These are phyloP conservation scores for Paracoccidioides brasiliensis DNA, from an alignment of 2,329 filamentous ascomycete species.

Conservation along the genomic window DNA sequence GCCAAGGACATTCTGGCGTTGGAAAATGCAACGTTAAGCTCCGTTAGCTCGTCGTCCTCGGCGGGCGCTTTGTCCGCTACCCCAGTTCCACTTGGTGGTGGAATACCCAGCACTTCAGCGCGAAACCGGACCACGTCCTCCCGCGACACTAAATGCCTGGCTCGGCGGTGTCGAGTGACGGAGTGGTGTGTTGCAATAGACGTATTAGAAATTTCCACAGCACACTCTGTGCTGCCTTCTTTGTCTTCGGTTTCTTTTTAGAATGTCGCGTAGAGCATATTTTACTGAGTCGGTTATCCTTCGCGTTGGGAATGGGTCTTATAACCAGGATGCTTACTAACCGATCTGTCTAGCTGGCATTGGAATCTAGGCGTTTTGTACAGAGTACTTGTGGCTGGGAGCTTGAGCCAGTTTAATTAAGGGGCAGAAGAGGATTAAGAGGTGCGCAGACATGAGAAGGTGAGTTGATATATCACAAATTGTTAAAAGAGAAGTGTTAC, in stretches of 20 bases:
- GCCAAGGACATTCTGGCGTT: constrained; percentile 10
- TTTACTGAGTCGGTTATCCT: not conserved
- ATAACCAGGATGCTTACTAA: too few species aligned
- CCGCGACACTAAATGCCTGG: constrained; percentile 8
- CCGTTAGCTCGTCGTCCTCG: constrained; percentile 17
- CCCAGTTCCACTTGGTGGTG: not conserved
- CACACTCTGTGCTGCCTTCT: constrained; percentile 1
- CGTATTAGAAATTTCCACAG: constrained; percentile 7
- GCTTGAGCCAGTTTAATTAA: too few species aligned
- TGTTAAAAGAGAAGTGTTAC: too few species aligned
- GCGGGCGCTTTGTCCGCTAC: constrained; percentile 2
- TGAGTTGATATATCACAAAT: too few species aligned
- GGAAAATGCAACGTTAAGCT: constrained; percentile 25
- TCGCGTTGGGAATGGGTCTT: not conserved
- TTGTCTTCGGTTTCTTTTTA: not conserved
- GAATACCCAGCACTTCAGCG: constrained; percentile 9
- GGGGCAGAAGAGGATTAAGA: too few species aligned
- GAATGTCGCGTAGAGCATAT: not conserved
- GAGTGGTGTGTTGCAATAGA: not conserved
- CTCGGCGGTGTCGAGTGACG: constrained; percentile 11
- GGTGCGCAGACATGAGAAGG: too few species aligned
- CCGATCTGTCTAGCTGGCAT: too few species aligned
- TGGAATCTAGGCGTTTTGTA: too few species aligned
- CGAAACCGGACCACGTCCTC: constrained; percentile 12
- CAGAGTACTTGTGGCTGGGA: too few species aligned